Evolutionary conservation across 495 filamentous ascomycete genomes (phyloP), one percentile per base, ranked within the genome.

Genomic region (Penicillium canariense): DNA sequence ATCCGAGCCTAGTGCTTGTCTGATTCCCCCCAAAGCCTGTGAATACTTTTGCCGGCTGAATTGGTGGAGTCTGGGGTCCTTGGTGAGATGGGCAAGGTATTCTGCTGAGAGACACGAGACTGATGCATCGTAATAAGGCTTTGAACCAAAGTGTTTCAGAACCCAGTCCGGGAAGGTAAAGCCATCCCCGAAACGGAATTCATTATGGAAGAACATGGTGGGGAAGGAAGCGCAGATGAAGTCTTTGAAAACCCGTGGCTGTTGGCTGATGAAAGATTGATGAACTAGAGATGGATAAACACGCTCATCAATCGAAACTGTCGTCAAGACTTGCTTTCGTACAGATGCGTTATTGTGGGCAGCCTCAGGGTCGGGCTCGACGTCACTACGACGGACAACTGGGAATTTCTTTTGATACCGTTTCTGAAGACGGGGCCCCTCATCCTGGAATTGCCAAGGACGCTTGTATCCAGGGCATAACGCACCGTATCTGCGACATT

Each of bases 11-110:
- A 52, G 50, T 6, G 38, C 50, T 42, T 52, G 50, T 11, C 50
- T 42, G 50, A 43, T n/a, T 25, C 36, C 36, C 38, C 36, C 27
- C 50, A 52, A 28, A 31, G 50, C 50, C 27, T 52, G 50, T 8
- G 50, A 52, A 34, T 52, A 52, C n/a, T 52, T 52, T 12, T 52
- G 36, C 44, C 50, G 50, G 50, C 50, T 43, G 25, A 22, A 52
- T 15, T 44, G 50, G 14, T 44, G 26, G 50, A 52, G 17, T 32
- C 38, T 43, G 11, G 50, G 36, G 35, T 52, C 50, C 35, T 42
- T 42, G 5, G 50, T 52, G 50, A 52, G 38, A 32, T 52, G 38
- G 18, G 36, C 50, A 27, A 52, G 50, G 26, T 52, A 52, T 52
- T 52, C 36, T 28, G 50, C 27, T 32, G 50, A 52, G 15, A 52